Evolutionary conservation across 805 yeast genomes (phyloP).

Genomic region (Kuraishia hungarica): DNA sequence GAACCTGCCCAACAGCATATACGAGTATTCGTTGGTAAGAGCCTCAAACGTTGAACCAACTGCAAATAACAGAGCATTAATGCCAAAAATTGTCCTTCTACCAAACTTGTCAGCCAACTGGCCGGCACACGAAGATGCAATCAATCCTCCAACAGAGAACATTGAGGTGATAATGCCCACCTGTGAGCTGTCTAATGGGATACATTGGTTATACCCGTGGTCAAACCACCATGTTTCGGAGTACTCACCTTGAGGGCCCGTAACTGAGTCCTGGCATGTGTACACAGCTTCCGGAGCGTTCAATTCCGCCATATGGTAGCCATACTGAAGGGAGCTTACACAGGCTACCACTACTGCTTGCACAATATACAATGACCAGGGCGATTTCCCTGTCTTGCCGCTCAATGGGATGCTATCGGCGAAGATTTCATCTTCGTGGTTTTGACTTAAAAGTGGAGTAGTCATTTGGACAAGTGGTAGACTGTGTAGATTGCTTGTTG

Average conservation of each 20-base stretch:
- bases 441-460: background rate
- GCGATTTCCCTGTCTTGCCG: slow-evolving; percentile 1
- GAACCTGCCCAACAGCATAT: slow-evolving; percentile 60
- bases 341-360: slow-evolving; percentile 51
- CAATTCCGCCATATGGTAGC: slow-evolving; percentile 90
- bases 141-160: slow-evolving; percentile 76
- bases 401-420: background rate
- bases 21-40: slow-evolving; percentile 29
- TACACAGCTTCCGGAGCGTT: slow-evolving; percentile 79
- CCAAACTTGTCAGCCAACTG: slow-evolving; percentile 58
- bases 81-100: slow-evolving; percentile 41
- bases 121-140: slow-evolving; percentile 69
- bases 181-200: slow-evolving; percentile 45
- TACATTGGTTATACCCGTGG: slow-evolving; percentile 32
- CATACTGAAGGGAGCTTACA: slow-evolving; percentile 79
- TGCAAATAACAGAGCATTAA: slow-evolving; percentile 42
- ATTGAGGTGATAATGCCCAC: slow-evolving; percentile 71
- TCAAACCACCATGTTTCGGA: slow-evolving; percentile 30
- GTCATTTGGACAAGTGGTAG: background rate
- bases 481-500: background rate
- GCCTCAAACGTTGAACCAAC: slow-evolving; percentile 61
- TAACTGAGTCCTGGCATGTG: slow-evolving; percentile 35
- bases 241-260: slow-evolving; percentile 16
- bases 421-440: background rate
- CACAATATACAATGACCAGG: slow-evolving; percentile 26